phyloP scores from a whole-genome alignment of 2,329 filamentous ascomycete species.

The Trichophyton schoenleinii region DNA sequence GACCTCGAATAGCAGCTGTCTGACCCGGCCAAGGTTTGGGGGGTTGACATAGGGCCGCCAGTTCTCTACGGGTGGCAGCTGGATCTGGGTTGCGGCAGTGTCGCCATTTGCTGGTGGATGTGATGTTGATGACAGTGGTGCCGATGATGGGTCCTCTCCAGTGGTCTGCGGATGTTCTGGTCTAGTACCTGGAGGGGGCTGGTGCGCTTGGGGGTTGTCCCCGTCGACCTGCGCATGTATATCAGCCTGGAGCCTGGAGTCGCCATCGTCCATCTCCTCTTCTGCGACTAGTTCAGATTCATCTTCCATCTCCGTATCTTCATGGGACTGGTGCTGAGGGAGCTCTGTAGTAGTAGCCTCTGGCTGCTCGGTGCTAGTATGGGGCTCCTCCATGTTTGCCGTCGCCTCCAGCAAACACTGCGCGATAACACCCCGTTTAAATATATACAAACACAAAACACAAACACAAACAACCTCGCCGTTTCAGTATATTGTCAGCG shows the following conservation, averaged over 20 bases:
- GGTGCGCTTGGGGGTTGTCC: not conserved
- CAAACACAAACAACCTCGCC: not conserved
- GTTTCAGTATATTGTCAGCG: not conserved
- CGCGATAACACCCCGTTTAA: no score
- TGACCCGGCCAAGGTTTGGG: slow-evolving; percentile 31
- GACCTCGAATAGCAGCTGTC: slow-evolving; percentile 34
- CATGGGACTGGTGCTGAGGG: not conserved
- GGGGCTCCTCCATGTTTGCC: not conserved
- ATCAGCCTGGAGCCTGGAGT: slow-evolving; percentile 12
- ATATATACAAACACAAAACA: not conserved
- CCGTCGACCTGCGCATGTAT: slow-evolving; percentile 14
- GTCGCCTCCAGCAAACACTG: no score
- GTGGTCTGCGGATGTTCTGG: not conserved
- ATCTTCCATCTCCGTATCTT: slow-evolving; percentile 9
- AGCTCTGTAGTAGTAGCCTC: not conserved
- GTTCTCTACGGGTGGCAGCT: not conserved
- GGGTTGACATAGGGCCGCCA: slow-evolving; percentile 26
- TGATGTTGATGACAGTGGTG: not conserved
- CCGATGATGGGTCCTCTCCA: not conserved
- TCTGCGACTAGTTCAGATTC: slow-evolving; percentile 1
- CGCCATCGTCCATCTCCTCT: slow-evolving; percentile 10
- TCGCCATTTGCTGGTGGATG: not conserved
- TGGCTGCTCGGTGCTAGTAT: not conserved
- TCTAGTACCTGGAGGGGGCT: not conserved
- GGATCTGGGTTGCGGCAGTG: not conserved